A percentile compares a stretch with the other conserved stretches of the same genome.
phyloP scores from a whole-genome alignment of 176 grass and related monocot genomes.

The Echinochloa phyllopogon region DNA sequence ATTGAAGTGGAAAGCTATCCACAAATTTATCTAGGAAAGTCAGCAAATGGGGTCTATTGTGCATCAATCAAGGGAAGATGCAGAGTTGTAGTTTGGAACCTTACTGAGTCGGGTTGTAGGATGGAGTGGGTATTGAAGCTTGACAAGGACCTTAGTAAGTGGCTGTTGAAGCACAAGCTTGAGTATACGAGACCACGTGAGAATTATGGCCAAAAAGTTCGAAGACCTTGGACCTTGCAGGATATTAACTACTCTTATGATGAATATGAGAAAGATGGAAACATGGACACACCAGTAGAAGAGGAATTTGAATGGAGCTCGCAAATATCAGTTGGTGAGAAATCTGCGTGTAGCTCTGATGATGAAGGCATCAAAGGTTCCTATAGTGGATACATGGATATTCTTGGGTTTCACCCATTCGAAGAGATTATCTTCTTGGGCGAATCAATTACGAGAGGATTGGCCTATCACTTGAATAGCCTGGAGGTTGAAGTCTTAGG shows the following conservation, averaged over 20 bases:
- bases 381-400: neutral
- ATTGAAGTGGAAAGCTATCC: too few species aligned
- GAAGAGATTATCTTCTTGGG: conserved; percentile 8
- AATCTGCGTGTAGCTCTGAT: neutral
- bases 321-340: neutral
- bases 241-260: neutral
- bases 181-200: neutral
- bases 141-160: neutral
- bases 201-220: accelerated
- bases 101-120: neutral
- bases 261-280: neutral
- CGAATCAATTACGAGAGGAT: neutral
- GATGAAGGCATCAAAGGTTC: neutral
- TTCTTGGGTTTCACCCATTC: conserved; percentile 32
- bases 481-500: neutral
- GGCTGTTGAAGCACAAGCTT: neutral
- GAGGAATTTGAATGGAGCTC: neutral
- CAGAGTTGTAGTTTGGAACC: neutral
- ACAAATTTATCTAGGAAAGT: neutral
- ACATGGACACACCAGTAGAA: neutral
- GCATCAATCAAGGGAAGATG: neutral
- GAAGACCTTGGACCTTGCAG: neutral
- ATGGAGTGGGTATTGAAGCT: conserved; percentile 3
- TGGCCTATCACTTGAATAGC: conserved; percentile 4
- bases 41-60: neutral